Percentiles rank a stretch among this genome's conserved stretches.
Evolutionary conservation across 1,139 yeast genomes (phyloP).

Genomic region (Zygoascus meyerae): DNA sequence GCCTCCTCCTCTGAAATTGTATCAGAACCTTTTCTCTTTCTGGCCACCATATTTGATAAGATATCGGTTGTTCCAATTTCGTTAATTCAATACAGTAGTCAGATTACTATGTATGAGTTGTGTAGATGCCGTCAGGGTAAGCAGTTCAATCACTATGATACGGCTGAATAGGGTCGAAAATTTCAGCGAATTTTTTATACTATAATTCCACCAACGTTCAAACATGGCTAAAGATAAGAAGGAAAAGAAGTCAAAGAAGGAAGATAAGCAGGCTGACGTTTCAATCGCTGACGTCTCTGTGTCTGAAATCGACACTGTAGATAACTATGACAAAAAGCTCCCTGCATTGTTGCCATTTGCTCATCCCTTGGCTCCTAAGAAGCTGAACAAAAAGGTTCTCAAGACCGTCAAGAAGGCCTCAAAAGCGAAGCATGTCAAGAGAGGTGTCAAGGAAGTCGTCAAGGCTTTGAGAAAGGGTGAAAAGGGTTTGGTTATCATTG

Average conservation of each 20-base stretch:
- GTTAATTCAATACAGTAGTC: too few relatives aligned
- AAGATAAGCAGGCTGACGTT: slow-evolving; percentile 6
- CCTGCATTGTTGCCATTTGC: slow-evolving; percentile 92
- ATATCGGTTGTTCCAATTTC: too few relatives aligned
- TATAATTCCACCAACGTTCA: not conserved
- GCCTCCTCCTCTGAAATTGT: too few relatives aligned
- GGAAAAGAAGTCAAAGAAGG: slow-evolving; percentile 20
- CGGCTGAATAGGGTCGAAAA: slow-evolving; percentile 1
- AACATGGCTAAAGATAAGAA: slow-evolving; percentile 32
- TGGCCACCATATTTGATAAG: too few relatives aligned
- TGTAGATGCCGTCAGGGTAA: not conserved
- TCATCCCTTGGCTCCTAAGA: slow-evolving; percentile 91
- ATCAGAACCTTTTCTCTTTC: too few relatives aligned
- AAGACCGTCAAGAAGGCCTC: slow-evolving; percentile 97
- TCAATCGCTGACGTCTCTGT: not conserved
- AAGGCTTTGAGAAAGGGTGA: slow-evolving; percentile 97
- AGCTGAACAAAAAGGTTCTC: slow-evolving; percentile 88
- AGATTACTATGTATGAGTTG: not conserved
- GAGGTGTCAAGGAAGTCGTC: slow-evolving; percentile 98
- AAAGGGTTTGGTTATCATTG: slow-evolving; percentile 91
- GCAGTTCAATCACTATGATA: not conserved
- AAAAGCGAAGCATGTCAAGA: slow-evolving; percentile 94
- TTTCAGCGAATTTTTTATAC: not conserved
- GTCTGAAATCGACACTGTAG: slow-evolving; percentile 37
- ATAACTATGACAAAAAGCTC: slow-evolving; percentile 86